Evolutionary conservation across 2,329 filamentous ascomycete genomes (phyloP).

Genomic region (Fusarium nurragi): DNA sequence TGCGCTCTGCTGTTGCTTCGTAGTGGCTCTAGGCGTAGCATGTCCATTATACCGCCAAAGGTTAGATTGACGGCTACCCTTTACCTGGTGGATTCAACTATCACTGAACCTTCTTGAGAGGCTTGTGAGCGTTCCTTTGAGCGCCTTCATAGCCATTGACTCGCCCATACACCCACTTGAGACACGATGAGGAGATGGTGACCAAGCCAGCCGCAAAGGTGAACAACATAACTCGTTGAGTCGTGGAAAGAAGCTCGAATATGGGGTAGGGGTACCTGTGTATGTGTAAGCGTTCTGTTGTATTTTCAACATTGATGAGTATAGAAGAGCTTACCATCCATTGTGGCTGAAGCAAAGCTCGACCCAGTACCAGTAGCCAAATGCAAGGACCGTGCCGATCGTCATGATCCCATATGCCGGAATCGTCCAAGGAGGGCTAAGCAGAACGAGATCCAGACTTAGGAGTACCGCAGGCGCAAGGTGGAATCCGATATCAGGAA

Average conservation of each 20-base stretch:
- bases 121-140: conserved; percentile 44
- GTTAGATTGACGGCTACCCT: background rate
- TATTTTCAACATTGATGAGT: background rate
- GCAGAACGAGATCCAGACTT: conserved; percentile 70
- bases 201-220: conserved; percentile 74
- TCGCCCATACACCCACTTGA: conserved; percentile 76
- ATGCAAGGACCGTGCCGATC: conserved; percentile 67
- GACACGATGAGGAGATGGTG: conserved; percentile 71
- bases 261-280: conserved; percentile 86
- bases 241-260: conserved; percentile 73
- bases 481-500: conserved; percentile 72
- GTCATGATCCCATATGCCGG: conserved; percentile 66
- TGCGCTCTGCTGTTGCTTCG: background rate
- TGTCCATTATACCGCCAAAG: background rate
- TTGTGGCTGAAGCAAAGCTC: conserved; percentile 76
- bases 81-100: background rate
- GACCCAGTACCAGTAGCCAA: conserved; percentile 80
- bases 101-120: conserved; percentile 48
- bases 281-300: conserved; percentile 8
- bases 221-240: conserved; percentile 75
- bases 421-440: conserved; percentile 78
- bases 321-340: conserved; percentile 61
- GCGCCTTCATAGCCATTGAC: conserved; percentile 66
- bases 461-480: conserved; percentile 72
- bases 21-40: background rate